A percentile compares a stretch with the other conserved stretches of the same genome.
Conservation (phyloP, 2,329 filamentous ascomycete species). For the Nemania sp. region DNA sequence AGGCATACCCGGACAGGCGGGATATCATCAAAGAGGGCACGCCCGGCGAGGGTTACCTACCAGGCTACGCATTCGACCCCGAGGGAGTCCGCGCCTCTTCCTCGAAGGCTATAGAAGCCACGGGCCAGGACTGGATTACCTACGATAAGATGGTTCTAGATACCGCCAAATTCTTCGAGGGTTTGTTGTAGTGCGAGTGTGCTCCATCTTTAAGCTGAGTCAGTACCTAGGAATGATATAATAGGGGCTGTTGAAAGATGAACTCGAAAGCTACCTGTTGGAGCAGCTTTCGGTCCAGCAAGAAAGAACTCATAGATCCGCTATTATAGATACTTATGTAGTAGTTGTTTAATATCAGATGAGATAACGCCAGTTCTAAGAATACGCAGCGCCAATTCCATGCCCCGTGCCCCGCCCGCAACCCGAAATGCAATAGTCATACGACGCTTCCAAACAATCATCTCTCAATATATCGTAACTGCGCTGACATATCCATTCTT, state of each 20-base stretch:
- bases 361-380: too few relatives aligned
- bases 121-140: slow-evolving; percentile 26
- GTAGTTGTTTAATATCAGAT: too few relatives aligned
- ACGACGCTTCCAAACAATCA: neutral
- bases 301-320: too few relatives aligned
- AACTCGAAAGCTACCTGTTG: too few relatives aligned
- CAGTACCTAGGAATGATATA: too few relatives aligned
- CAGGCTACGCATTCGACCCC: slow-evolving; percentile 22
- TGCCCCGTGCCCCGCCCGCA: too few relatives aligned
- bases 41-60: slow-evolving; percentile 46
- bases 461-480: slow-evolving; percentile 78
- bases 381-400: too few relatives aligned
- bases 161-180: slow-evolving; percentile 27
- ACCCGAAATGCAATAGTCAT: too few relatives aligned
- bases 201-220: neutral
- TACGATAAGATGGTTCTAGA: slow-evolving; percentile 28
- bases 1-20: slow-evolving; percentile 42
- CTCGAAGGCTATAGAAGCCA: slow-evolving; percentile 22
- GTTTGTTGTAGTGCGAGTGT: slow-evolving; percentile 12
- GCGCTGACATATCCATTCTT: slow-evolving; percentile 90
- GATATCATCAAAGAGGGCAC: slow-evolving; percentile 44
- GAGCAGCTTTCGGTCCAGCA: too few relatives aligned
- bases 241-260: too few relatives aligned
- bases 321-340: too few relatives aligned
- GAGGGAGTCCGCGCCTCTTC: slow-evolving; percentile 3